Evolutionary conservation across 148 eudicot species (phyloP), one percentile per base, ranked within the genome.

Genomic region (Cornus kousa): DNA sequence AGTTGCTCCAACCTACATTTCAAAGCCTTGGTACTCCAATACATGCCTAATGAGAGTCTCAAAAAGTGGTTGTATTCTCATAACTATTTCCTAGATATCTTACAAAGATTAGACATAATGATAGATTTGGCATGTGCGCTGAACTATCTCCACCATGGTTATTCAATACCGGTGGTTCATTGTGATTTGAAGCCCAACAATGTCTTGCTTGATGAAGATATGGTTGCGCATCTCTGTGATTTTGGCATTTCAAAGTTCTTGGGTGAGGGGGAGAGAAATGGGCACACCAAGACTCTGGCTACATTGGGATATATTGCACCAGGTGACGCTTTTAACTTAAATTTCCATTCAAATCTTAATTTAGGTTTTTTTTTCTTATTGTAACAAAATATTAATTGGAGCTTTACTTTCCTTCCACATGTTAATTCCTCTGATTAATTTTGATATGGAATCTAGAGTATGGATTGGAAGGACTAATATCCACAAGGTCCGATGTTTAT

Each of bases 131-230:
- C 76, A 4, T 76, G 31, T 16, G 83, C 83, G 10, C 60, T 81
- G 28, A 80, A 81, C 9, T 76, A 76, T 66, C 75, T 81, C 24
- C 83, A 81, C 60, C 53, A 76, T 64, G 80, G 75, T 33, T 65
- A 72, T 46, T 71, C 70, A 62, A 6, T 22, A 0, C 79, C 75
- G 2, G 35, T 81, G 19, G 83, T 76, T 11, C 83, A 81, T n/a
- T 81, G 83, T 76, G 83, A 81, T 50, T 37, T 81, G 70, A 81
- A 81, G 53, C 83, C 83, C 3, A 76, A 70, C 74, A 75, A 81
- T 68, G 69, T 80, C 0, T 31, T 80, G 20, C 64, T 80, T 35
- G 65, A 76, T 70, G 69, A 70, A 24, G 71, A 72, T 14, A 81
- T 81, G 83, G 71, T 71, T 23, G 83, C 33, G 32, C 76, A 71